These are phyloP conservation scores for Helianthus tuberosus DNA, from an alignment of 129 eudicot genomes.

Conservation along the genomic window DNA sequence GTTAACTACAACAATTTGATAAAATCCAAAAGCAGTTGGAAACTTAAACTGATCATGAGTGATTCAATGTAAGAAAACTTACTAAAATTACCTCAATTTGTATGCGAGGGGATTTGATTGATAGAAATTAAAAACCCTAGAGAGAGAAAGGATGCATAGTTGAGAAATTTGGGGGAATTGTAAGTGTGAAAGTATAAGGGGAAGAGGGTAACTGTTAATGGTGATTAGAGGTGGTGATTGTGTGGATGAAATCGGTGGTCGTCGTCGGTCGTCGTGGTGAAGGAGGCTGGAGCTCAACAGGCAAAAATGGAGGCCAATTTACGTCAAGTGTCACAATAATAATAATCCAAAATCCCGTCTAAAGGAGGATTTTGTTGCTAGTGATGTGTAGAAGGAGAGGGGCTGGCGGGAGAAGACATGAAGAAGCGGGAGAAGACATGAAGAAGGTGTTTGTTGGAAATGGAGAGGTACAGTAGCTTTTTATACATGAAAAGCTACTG, in stretches of 20 bases:
- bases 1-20: background rate
- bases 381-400: too few species aligned
- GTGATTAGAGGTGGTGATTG: constrained; percentile 23
- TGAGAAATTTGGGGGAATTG: background rate
- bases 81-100: constrained; percentile 11
- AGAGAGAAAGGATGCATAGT: constrained; percentile 19
- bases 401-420: too few species aligned
- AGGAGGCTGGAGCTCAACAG: constrained; percentile 40
- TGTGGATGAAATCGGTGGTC: constrained; percentile 23
- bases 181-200: background rate
- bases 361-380: too few species aligned
- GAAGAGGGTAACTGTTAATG: constrained; percentile 17
- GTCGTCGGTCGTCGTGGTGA: constrained; percentile 16
- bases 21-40: background rate
- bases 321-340: constrained; percentile 3
- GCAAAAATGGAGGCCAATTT: constrained; percentile 30
- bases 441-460: too few species aligned
- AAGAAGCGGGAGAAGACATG: too few species aligned
- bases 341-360: constrained; percentile 1
- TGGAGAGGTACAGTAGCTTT: too few species aligned
- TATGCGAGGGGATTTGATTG: too few species aligned
- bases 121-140: constrained; percentile 50
- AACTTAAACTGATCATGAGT: background rate
- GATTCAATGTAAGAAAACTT: background rate
- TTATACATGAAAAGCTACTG: too few species aligned